A percentile compares a stretch with the other conserved stretches of the same genome.
phyloP scores from a whole-genome alignment of 2,329 filamentous ascomycete genomes.

The Aotearoamyces nothofagi region DNA sequence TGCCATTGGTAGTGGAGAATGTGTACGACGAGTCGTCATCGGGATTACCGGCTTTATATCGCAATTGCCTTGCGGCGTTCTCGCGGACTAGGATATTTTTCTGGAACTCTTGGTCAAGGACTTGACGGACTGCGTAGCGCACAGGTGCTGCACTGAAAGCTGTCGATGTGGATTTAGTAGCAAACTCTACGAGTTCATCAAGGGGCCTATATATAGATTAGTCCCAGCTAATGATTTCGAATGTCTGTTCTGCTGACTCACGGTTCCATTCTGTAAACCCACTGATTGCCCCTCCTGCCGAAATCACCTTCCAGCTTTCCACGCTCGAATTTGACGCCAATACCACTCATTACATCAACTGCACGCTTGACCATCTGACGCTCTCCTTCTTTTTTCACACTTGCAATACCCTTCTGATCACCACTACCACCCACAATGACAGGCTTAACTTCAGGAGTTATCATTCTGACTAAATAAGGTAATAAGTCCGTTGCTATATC shows the following conservation, averaged over 20 bases:
- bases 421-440: conserved; percentile 65
- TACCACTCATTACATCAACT: conserved; percentile 67
- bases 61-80: conserved; percentile 47
- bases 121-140: conserved; percentile 85
- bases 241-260: too few species aligned
- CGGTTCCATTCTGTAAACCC: conserved; percentile 92
- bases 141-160: conserved; percentile 49
- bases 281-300: conserved; percentile 41
- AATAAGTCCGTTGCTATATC: conserved; percentile 70
- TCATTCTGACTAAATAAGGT: conserved; percentile 69
- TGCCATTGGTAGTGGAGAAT: conserved; percentile 4
- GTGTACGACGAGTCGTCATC: conserved; percentile 18
- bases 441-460: conserved; percentile 82
- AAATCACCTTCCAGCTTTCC: conserved; percentile 62
- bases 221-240: too few species aligned
- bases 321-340: conserved; percentile 68
- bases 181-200: conserved; percentile 64
- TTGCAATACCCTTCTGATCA: conserved; percentile 53
- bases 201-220: too few species aligned
- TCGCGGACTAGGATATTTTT: conserved; percentile 56
- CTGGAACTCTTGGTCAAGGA: conserved; percentile 78
- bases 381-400: conserved; percentile 76
- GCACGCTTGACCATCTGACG: conserved; percentile 67
- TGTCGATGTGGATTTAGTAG: conserved; percentile 42
- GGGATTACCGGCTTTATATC: conserved; percentile 38